Percentiles rank a stretch among this genome's conserved stretches.
These are phyloP conservation scores for Pythium myriotylum DNA, from an alignment of 352 stramenopile genomes.

Conservation along the genomic window DNA sequence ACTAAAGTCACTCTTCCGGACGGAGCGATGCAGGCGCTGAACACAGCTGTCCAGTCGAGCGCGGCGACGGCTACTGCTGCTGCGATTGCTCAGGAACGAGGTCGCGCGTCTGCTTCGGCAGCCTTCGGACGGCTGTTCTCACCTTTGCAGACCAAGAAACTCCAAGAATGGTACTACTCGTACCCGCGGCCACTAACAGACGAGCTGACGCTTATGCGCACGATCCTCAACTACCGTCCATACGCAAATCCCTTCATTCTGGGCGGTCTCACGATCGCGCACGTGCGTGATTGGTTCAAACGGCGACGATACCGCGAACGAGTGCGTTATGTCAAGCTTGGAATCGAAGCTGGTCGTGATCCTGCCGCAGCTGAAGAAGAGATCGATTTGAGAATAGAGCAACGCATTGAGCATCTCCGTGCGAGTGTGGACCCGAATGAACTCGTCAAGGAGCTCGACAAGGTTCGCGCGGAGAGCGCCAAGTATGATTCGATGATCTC, in stretches of 20 bases:
- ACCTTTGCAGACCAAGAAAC: constrained; percentile 71
- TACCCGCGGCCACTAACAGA: constrained; percentile 78
- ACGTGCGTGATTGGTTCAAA: constrained; percentile 88
- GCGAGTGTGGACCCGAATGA: constrained; percentile 74
- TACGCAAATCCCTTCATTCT: constrained; percentile 72
- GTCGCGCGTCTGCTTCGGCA: constrained; percentile 40
- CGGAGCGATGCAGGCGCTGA: constrained; percentile 58
- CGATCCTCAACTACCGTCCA: constrained; percentile 80
- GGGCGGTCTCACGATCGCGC: constrained; percentile 58
- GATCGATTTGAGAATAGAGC: constrained; percentile 77
- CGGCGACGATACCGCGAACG: constrained; percentile 77
- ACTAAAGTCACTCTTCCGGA: constrained; percentile 71
- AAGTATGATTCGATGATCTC: constrained; percentile 67
- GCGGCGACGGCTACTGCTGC: constrained; percentile 64
- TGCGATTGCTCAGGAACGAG: constrained; percentile 74
- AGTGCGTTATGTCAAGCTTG: constrained; percentile 76
- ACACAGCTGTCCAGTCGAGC: constrained; percentile 60
- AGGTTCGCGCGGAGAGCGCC: constrained; percentile 63
- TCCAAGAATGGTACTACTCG: constrained; percentile 85
- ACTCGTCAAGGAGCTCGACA: constrained; percentile 78
- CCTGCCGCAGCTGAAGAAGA: constrained; percentile 68
- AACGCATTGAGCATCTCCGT: constrained; percentile 73
- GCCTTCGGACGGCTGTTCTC: constrained; percentile 60
- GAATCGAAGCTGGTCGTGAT: constrained; percentile 65
- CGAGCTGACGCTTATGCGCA: constrained; percentile 84